phyloP scores from a whole-genome alignment of 164 flowering plant species.

The Santalum album region DNA sequence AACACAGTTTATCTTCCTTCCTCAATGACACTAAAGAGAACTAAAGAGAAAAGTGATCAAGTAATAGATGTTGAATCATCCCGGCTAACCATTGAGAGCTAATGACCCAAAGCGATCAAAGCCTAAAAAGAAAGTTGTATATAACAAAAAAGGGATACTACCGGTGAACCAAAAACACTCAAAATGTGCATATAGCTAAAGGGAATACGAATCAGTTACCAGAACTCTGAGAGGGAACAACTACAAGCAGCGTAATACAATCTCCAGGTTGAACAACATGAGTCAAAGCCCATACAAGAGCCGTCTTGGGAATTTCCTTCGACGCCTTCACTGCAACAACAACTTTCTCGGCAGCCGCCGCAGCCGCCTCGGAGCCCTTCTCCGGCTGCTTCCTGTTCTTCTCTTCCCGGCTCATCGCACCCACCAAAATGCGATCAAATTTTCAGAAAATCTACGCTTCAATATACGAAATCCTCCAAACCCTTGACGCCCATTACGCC shows the following conservation, averaged over 20 bases:
- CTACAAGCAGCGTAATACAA: slow-evolving; percentile 80
- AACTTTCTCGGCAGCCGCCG: slow-evolving; percentile 41
- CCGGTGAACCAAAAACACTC: neutral
- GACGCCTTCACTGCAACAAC: slow-evolving; percentile 94
- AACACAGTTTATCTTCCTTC: no score
- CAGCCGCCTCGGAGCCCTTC: slow-evolving; percentile 33
- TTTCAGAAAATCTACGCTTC: neutral
- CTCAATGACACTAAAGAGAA: no score
- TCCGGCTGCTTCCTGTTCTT: slow-evolving; percentile 44
- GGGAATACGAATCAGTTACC: slow-evolving; percentile 27
- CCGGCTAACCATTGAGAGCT: no score
- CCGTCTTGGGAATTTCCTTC: slow-evolving; percentile 78
- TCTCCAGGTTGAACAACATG: slow-evolving; percentile 97
- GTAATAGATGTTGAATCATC: no score
- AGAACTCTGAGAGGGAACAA: slow-evolving; percentile 65
- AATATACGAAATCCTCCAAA: slow-evolving; percentile 11
- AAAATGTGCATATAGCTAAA: neutral
- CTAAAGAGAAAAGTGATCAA: no score
- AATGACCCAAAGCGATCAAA: no score
- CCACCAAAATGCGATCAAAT: slow-evolving; percentile 2
- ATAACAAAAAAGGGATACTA: neutral
- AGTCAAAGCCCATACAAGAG: slow-evolving; percentile 91
- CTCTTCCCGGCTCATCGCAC: slow-evolving; percentile 33
- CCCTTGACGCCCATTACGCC: slow-evolving; percentile 7
- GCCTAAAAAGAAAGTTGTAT: neutral